These are phyloP conservation scores for Leccinum subtestaceum DNA, from an alignment of 768 basidiomycete genomes.

Conservation along the genomic window DNA sequence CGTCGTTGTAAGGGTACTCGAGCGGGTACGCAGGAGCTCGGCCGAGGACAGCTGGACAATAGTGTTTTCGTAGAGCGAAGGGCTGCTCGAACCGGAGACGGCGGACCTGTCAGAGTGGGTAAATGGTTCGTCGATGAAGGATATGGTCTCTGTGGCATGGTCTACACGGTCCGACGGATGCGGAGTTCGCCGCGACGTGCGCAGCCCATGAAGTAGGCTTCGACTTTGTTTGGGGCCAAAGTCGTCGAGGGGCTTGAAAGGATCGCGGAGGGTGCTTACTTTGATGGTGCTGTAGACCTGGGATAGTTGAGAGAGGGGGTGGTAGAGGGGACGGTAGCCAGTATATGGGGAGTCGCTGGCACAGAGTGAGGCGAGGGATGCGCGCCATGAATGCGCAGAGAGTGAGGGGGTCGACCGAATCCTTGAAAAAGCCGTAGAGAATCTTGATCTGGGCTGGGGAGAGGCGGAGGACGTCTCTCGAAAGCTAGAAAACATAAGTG, in stretches of 20 bases:
- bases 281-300: slow-evolving; percentile 88
- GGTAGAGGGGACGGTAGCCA: slow-evolving; percentile 84
- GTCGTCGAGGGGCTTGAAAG: slow-evolving; percentile 73
- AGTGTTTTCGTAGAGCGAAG: too few species aligned
- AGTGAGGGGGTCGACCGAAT: slow-evolving; percentile 88
- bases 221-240: slow-evolving; percentile 40
- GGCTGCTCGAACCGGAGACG: too few species aligned
- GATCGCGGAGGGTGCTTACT: slow-evolving; percentile 66
- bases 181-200: slow-evolving; percentile 79
- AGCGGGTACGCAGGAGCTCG: too few species aligned
- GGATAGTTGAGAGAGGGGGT: slow-evolving; percentile 85
- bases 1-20: too few species aligned
- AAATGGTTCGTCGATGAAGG: slow-evolving; percentile 48
- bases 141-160: slow-evolving; percentile 77
- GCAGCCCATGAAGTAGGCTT: slow-evolving; percentile 92
- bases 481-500: too few species aligned
- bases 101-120: too few species aligned
- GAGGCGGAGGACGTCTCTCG: too few species aligned
- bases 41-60: too few species aligned
- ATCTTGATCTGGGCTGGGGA: too few species aligned
- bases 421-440: slow-evolving; percentile 82
- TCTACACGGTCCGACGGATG: slow-evolving; percentile 35
- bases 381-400: slow-evolving; percentile 62
- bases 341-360: slow-evolving; percentile 50
- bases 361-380: slow-evolving; percentile 41